phyloP scores from a whole-genome alignment of 2,329 filamentous ascomycete species.

The Calonectria crousiana region DNA sequence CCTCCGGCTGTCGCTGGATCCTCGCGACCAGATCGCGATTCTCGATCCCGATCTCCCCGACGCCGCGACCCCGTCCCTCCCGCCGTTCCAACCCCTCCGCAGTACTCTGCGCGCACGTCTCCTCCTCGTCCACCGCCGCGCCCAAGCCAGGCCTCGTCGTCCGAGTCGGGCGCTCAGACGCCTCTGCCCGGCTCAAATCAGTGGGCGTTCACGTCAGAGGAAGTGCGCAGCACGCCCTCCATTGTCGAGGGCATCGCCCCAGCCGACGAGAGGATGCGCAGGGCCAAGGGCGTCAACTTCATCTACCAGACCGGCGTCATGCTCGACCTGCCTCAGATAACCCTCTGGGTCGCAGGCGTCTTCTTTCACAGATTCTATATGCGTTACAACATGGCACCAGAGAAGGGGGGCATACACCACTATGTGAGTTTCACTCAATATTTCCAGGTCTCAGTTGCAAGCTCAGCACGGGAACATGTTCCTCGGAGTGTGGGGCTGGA shows the following conservation, averaged over 20 bases:
- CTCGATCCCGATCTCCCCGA: conserved; percentile 62
- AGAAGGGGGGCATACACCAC: conserved; percentile 85
- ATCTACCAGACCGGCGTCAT: conserved; percentile 94
- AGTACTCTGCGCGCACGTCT: conserved; percentile 66
- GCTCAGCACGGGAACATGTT: not conserved
- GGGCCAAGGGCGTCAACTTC: conserved; percentile 95
- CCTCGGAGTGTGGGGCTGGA: not conserved
- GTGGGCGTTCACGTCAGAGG: conserved; percentile 90
- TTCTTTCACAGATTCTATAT: conserved; percentile 98
- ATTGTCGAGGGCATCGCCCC: conserved; percentile 84
- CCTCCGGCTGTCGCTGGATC: conserved; percentile 60
- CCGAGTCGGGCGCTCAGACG: conserved; percentile 53
- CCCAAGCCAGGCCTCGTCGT: conserved; percentile 58
- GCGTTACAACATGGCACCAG: conserved; percentile 83
- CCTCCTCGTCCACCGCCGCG: conserved; percentile 63
- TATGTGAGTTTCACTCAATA: conserved; percentile 72
- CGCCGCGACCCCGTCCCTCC: conserved; percentile 68
- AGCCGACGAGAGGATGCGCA: conserved; percentile 81
- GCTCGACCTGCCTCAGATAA: conserved; percentile 91
- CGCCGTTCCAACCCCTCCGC: conserved; percentile 71
- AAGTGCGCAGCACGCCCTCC: conserved; percentile 85
- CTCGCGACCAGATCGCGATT: conserved; percentile 56
- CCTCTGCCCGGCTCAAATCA: conserved; percentile 65
- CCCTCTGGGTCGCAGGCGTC: conserved; percentile 89
- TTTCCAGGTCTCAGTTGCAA: not conserved